Evolutionary conservation across 768 basidiomycete species (phyloP), one percentile per base, ranked within the genome.

Genomic region (Boletus sp.): DNA sequence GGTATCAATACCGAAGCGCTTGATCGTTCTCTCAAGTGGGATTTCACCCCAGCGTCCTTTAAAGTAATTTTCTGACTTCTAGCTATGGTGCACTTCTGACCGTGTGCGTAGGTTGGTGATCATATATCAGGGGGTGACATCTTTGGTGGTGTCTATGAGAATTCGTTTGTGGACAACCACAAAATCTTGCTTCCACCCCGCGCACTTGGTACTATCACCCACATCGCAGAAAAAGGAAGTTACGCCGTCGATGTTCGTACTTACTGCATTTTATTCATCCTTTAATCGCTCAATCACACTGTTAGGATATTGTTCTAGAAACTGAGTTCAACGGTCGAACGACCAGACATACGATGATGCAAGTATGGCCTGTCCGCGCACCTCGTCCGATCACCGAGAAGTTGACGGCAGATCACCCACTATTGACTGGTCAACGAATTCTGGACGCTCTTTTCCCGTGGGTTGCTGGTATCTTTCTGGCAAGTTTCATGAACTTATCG

Each of bases 301-400:
- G 3, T 39, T 48, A 97, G 93, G 97, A 99, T 69, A 79, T 95
- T 48, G 90, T 99, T 21, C 77, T 98, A 45, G 97, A 99, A 74
- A 98, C 96, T 7, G 97, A 98, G 68, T 98, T 99, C 66, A 86
- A 98, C 58, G 97, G 96, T 60, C 93, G 94, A 76, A 87, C 79
- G 37, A 89, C 93, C 14, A 81, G 94, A 64, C 96, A 98, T 70
- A 87, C 90, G 17, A 86, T 99, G 84, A 90, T 97, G 91, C 97
- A 99, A 67, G 77, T 96, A 32, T 99, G 97, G 97, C 97, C 97
- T 60, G 97, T 99, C 57, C 92, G 97, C 66, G 97, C 96, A 19
- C 94, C 97, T 47, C 84, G 97, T 51, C 97, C 97, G 11, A 89
- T 93, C 27, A 77, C 90, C n/a, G 92, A 98, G 76, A 98, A 98